Evolutionary conservation across 2,329 filamentous ascomycete genomes (phyloP).

Genomic region (Xylariaceae sp.): DNA sequence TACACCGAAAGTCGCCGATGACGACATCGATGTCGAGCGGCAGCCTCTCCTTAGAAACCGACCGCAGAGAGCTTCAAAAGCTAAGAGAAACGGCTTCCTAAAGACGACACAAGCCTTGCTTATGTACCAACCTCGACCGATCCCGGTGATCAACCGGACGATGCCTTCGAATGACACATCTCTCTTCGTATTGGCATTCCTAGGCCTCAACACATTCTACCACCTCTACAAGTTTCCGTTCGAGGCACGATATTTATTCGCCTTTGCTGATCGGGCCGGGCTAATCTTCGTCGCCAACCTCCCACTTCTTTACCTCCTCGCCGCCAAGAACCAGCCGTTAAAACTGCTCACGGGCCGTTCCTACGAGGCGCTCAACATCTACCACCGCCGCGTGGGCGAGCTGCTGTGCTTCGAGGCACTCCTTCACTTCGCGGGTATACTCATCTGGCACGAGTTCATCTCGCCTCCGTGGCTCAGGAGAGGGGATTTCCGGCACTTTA

Average conservation of each 20-base stretch:
- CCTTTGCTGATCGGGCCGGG: conserved; percentile 61
- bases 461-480: conserved; percentile 48
- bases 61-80: neutral
- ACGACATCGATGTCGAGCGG: conserved; percentile 39
- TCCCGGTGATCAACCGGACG: conserved; percentile 59
- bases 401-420: conserved; percentile 61
- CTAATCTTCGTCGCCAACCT: conserved; percentile 54
- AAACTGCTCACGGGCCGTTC: conserved; percentile 63
- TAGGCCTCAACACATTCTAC: conserved; percentile 61
- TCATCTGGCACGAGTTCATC: conserved; percentile 57
- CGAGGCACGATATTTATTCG: conserved; percentile 53
- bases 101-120: conserved; percentile 37
- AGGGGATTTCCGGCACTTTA: conserved; percentile 48
- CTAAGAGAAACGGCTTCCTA: conserved; percentile 1
- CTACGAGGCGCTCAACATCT: conserved; percentile 67
- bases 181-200: conserved; percentile 52
- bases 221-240: conserved; percentile 56
- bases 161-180: conserved; percentile 61
- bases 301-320: conserved; percentile 61
- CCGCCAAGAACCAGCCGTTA: conserved; percentile 68
- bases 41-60: conserved; percentile 37
- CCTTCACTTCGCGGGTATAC: conserved; percentile 58
- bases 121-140: conserved; percentile 59
- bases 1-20: conserved; percentile 26
- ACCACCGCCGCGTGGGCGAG: conserved; percentile 66